Conservation (phyloP, 805 yeast genomes). For the Zygoascus flipseniorum region DNA sequence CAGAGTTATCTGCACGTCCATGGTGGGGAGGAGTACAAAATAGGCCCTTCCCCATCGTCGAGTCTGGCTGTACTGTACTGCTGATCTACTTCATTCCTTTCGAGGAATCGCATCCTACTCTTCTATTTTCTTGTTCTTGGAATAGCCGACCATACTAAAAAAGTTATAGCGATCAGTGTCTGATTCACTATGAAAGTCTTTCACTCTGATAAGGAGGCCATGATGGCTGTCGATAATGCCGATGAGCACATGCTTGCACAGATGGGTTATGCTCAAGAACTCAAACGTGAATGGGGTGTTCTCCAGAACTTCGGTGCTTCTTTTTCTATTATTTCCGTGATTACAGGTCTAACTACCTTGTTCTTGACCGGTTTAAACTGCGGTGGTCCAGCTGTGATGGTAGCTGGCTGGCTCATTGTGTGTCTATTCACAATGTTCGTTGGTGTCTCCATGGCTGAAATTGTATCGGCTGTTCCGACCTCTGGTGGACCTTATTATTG, state of each 20-base stretch:
- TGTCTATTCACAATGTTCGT: constrained; percentile 45
- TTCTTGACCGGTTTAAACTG: constrained; percentile 50
- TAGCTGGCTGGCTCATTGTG: constrained; percentile 68
- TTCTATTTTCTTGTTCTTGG: too few relatives aligned
- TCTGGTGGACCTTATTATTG: constrained; percentile 68
- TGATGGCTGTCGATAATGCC: not conserved
- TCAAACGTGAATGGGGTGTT: constrained; percentile 51
- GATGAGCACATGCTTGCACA: constrained; percentile 32
- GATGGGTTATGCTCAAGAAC: constrained; percentile 64
- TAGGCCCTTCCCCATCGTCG: not conserved
- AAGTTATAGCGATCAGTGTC: not conserved
- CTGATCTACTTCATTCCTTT: too few relatives aligned
- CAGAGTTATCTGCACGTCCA: not conserved
- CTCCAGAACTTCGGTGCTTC: constrained; percentile 65
- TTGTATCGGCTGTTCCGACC: constrained; percentile 65
- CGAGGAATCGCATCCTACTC: too few relatives aligned
- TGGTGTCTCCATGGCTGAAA: constrained; percentile 58
- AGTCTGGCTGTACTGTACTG: too few relatives aligned
- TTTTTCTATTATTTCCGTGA: constrained; percentile 61
- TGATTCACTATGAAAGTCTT: not conserved
- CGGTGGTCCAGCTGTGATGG: constrained; percentile 56
- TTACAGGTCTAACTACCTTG: constrained; percentile 56
- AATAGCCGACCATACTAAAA: not conserved
- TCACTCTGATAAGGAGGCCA: not conserved
- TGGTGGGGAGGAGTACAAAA: not conserved